Evolutionary conservation across 208 protist genomes (phyloP).

Genomic region (Crithidia brevicula): DNA sequence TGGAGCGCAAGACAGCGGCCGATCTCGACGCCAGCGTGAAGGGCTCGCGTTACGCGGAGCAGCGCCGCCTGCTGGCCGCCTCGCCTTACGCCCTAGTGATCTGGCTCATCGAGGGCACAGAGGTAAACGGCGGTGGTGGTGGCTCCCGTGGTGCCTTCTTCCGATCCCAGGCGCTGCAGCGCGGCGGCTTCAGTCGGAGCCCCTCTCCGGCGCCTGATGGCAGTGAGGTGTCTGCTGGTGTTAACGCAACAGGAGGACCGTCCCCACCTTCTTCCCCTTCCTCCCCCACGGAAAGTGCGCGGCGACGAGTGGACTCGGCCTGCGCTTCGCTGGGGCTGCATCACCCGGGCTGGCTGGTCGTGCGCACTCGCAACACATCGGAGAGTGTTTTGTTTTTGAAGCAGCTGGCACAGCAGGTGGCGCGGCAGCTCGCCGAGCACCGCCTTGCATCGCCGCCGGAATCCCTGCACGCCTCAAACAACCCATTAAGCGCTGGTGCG

Average conservation of each 20-base stretch:
- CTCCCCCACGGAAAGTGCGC: slow-evolving; percentile 18
- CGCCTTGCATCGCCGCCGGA: slow-evolving; percentile 8
- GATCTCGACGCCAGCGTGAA: slow-evolving; percentile 80
- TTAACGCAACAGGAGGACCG: background rate
- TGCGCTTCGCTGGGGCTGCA: slow-evolving; percentile 44
- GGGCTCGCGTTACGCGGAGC: slow-evolving; percentile 63
- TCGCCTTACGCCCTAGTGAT: slow-evolving; percentile 62
- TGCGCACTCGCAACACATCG: slow-evolving; percentile 55
- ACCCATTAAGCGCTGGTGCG: too few relatives aligned
- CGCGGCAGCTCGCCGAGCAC: slow-evolving; percentile 17
- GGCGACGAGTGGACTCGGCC: slow-evolving; percentile 44
- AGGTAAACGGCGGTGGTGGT: slow-evolving; percentile 6
- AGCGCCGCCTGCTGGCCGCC: slow-evolving; percentile 61
- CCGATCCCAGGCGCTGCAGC: background rate
- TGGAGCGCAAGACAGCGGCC: slow-evolving; percentile 82
- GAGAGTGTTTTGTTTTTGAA: slow-evolving; percentile 51
- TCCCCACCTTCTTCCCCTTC: background rate
- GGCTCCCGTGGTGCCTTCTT: background rate
- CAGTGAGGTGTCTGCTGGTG: background rate
- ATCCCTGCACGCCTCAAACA: too few relatives aligned
- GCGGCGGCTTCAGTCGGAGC: slow-evolving; percentile 7
- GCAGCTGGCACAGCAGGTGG: slow-evolving; percentile 28
- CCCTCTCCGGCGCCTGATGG: slow-evolving; percentile 1
- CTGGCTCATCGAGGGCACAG: slow-evolving; percentile 75
- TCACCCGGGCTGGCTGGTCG: slow-evolving; percentile 33